Percentiles rank a stretch among this genome's conserved stretches.
These are phyloP conservation scores for Paramecium pentaurelia DNA, from an alignment of 73 alveolate species.

Conservation along the genomic window DNA sequence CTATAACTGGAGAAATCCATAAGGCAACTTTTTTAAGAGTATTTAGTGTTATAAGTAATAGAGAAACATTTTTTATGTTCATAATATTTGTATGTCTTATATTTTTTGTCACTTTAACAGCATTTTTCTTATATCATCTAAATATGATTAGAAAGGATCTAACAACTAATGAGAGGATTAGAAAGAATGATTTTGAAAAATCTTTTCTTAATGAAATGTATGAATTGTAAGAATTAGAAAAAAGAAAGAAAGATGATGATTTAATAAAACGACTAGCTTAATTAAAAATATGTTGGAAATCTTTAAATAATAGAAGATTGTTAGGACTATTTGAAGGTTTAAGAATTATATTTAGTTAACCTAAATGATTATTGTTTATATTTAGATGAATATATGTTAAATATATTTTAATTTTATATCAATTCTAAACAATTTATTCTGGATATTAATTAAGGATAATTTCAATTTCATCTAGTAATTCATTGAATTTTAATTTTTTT, in stretches of 20 bases:
- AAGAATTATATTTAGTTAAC: neutral
- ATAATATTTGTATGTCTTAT: constrained; percentile 39
- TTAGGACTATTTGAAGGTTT: neutral
- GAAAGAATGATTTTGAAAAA: constrained; percentile 47
- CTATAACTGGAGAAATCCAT: constrained; percentile 38
- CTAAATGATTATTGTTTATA: neutral
- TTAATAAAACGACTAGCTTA: neutral
- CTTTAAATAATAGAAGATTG: neutral
- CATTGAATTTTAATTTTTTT: neutral
- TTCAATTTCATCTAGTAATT: neutral
- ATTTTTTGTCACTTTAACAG: neutral
- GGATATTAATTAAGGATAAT: neutral
- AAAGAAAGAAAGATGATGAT: neutral
- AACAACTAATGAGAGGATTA: constrained; percentile 60
- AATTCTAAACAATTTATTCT: neutral
- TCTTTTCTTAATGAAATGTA: neutral
- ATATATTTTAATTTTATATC: neutral
- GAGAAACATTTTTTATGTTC: constrained; percentile 42
- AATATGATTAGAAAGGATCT: constrained; percentile 45
- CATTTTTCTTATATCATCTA: constrained; percentile 50
- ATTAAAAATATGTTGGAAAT: neutral
- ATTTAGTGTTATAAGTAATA: neutral
- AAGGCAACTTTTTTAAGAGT: neutral
- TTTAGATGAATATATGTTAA: no score
- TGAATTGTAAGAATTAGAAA: neutral